Conservation (phyloP, 192 early-diverging fungal species). For the Rhizophagus prolifer region DNA sequence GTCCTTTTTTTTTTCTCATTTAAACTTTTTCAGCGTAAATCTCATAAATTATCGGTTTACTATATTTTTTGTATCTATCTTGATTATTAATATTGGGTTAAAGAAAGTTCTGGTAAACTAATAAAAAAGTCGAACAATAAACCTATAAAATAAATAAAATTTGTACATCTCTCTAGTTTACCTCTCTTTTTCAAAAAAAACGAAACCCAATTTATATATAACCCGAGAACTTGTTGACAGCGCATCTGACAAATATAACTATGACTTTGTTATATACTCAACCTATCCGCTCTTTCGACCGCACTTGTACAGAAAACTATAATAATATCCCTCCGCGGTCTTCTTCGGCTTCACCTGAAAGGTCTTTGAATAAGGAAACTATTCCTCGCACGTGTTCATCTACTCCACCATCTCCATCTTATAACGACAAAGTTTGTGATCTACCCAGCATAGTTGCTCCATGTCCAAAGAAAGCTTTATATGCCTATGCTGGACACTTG, state of each 20-base stretch:
- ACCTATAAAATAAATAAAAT: neutral
- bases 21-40: no score
- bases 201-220: neutral
- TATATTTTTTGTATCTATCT: neutral
- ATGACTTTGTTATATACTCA: slow-evolving; percentile 22
- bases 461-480: slow-evolving; percentile 16
- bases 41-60: no score
- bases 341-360: neutral
- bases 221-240: slow-evolving; percentile 4
- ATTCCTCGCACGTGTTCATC: neutral
- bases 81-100: neutral
- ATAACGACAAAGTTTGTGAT: slow-evolving; percentile 2
- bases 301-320: slow-evolving; percentile 16
- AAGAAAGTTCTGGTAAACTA: neutral
- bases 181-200: neutral
- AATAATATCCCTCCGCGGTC: slow-evolving; percentile 8
- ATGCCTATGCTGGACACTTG: neutral
- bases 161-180: neutral
- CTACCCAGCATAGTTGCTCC: slow-evolving; percentile 12
- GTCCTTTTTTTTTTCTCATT: no score
- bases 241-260: neutral
- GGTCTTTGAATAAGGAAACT: neutral
- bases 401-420: neutral
- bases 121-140: neutral
- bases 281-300: slow-evolving; percentile 11